phyloP scores from a whole-genome alignment of 2,329 filamentous ascomycete genomes.

The Passalora sequoiae region DNA sequence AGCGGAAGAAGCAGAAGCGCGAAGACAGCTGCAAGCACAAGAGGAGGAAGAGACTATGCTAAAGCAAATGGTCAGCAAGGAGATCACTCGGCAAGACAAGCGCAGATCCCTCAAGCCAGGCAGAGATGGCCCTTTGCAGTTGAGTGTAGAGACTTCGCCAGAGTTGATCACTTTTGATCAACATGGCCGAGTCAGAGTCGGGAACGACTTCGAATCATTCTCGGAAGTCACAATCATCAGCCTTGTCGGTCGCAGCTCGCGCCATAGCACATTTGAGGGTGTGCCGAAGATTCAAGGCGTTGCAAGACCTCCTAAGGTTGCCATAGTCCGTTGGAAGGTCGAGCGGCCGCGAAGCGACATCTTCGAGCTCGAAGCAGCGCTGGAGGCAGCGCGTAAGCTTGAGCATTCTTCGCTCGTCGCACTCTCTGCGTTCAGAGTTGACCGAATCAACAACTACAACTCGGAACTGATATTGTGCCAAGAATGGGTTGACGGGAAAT shows the following conservation, averaged over 20 bases:
- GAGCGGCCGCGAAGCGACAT: constrained; percentile 25
- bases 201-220: constrained; percentile 23
- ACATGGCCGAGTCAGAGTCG: constrained; percentile 20
- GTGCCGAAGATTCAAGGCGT: constrained; percentile 15
- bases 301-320: constrained; percentile 21
- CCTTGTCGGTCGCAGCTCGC: constrained; percentile 14
- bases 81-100: constrained; percentile 65
- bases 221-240: constrained; percentile 21
- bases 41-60: constrained; percentile 64
- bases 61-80: constrained; percentile 61
- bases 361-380: constrained; percentile 31
- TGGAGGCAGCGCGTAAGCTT: constrained; percentile 70
- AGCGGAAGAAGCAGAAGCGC: constrained; percentile 39
- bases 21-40: constrained; percentile 36
- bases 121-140: constrained; percentile 4
- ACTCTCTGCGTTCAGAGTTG: constrained; percentile 60
- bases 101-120: constrained; percentile 48
- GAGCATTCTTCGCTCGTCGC: constrained; percentile 72
- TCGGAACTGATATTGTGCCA: constrained; percentile 27
- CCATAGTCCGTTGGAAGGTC: constrained; percentile 25
- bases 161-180: constrained; percentile 30
- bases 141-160: constrained; percentile 5
- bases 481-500: constrained; percentile 24
- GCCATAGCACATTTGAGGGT: constrained; percentile 18
- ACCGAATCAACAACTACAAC: constrained; percentile 18